Evolutionary conservation across 2,329 filamentous ascomycete species (phyloP), one percentile per base, ranked within the genome.

Genomic region (Fusarium mangiferae): DNA sequence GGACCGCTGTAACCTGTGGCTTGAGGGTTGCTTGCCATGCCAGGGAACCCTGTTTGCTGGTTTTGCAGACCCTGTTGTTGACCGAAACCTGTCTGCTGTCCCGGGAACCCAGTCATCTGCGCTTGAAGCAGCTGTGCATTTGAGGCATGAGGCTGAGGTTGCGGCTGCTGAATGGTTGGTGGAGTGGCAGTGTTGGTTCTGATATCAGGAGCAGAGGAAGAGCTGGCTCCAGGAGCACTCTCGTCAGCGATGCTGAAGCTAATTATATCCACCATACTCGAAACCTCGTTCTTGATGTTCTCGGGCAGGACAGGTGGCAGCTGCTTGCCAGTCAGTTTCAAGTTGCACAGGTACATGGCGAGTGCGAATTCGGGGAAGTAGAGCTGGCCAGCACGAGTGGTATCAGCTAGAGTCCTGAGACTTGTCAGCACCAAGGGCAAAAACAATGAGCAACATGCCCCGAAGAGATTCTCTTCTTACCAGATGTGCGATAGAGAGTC

Each of bases 241-340:
- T 96, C 92, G 74, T 99, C 96, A 2, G 90, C 91, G 30, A 98
- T 90, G 76, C 92, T 94, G 81, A 99, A 99, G 68, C 95, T 98
- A 80, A 99, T 99, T 64, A 99, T 99, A 80, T 99, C 96, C 45
- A 99, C 96, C 95, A 99, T 98, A 83, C 96, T 98, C 7, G 96
- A 98, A 24, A 99, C 96, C 82, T 99, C 96, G 78, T 99, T 99
- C 85, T 91, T 93, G 74, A 99, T 92, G 67, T 90, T 92, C 38
- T 98, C 95, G 1, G 96, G 96, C 15, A 99, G 87, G 11, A 81
- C 82, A 5, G 87, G 80, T 0, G 96, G 96, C 30, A 99, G 83
- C 2, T 91, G 87, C 83, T 97, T 98, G 67, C 95, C 94, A 2
- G 94, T 96, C 66, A 98, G 87, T 81, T 93, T 96, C 76, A 99